Evolutionary conservation across 768 basidiomycete genomes (phyloP), one percentile per base, ranked within the genome.

Genomic region (Roridomyces roridus): DNA sequence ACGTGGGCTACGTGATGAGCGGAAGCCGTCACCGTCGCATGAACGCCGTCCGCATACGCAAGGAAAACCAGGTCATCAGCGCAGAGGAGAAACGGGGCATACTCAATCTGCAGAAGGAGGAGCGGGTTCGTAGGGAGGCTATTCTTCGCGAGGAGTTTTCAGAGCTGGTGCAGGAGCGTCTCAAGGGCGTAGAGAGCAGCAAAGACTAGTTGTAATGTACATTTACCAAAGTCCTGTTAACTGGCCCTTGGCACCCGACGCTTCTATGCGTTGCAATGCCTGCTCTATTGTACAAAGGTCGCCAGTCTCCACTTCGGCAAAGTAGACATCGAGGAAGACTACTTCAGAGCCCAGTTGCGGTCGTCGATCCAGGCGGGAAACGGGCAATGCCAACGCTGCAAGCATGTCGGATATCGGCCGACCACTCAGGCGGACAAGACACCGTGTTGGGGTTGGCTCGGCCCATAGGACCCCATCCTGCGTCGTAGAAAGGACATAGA

Each of bases 51-150:
- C 91, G 97, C 57, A 92, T 99, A 87, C 80, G 96, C 69, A 98
- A 98, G 81, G 97, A 99, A 79, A 98, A 99, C 77, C 97, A 99
- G 76, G 96, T 98, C 61, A 99, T 99, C 70, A 93, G 90, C 66
- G 95, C 96, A 2, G 97, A 98, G 75, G 97, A 99, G 82, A 98
- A 98, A 81, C 77, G 97, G 29, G 92, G 94, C 31, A 96, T 98
- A 55, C 70, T 98, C 70, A 96, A 97, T 75, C 67, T 98, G 72
- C 96, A 98, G 75, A 90, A 80, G 70, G 96, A 98, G 72, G 97
- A 99, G 77, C 85, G 91, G 72, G 87, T 89, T 73, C 86, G 96
- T 75, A 84, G 94, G 66, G 97, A 99, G 75, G 79, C 88, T 6
- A 88, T 94, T 65, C 79, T 98, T 61, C 80, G 95, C 53, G 91